Base-by-base conservation (phyloP, 2,329 filamentous ascomycete species). In the Paecilomyces dactylethromorphus region DNA sequence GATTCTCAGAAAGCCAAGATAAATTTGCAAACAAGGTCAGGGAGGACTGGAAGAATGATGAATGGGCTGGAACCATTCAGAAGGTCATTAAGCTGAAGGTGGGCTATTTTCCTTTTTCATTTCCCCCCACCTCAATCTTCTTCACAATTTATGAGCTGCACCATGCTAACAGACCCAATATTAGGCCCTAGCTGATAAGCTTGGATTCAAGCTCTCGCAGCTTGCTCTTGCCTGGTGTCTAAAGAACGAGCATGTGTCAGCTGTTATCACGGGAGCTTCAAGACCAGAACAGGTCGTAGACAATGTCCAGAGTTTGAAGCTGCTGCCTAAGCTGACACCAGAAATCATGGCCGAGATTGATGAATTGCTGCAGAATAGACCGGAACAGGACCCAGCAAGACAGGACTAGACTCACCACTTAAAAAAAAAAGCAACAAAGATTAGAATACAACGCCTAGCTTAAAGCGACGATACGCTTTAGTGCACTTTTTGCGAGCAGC, bases 171-270 rank as follows among this genome's bases (percentile, higher is more conserved):
- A 35, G 1, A 35, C 32, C 3, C 32, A 35, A 35, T 35, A 12
- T 11, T 35, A 35, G 32, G 32, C 32, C 8, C 13, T 35, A 35
- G 88, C 89, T 1, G 81, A 89, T 57, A 81, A 79, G 65, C 76
- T 91, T 49, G 85, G 82, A 12, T 78, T 87, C 60, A 84, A 82
- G 50, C 80, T 82, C 51, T 76, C 79, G 3, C 80, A 83, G 65
- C 75, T 85, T 24, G 76, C 81, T 24, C 73, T 85, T 45, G 83
- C 83, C 1, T 85, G 83, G 83, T 70, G 71, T 57, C 74, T 81
- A 49, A 83, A 81, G 73, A 85, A 85, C 69, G 71, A 74, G 3
- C 82, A 85, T 62, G 82, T 85, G 56, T 71, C 68, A 29, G 69
- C 69, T 7, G 81, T 84, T 64, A 85, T 85, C 56, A 76, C 83